Conservation (phyloP, 495 filamentous ascomycete genomes). For the Hypoxylon crocopeplum region DNA sequence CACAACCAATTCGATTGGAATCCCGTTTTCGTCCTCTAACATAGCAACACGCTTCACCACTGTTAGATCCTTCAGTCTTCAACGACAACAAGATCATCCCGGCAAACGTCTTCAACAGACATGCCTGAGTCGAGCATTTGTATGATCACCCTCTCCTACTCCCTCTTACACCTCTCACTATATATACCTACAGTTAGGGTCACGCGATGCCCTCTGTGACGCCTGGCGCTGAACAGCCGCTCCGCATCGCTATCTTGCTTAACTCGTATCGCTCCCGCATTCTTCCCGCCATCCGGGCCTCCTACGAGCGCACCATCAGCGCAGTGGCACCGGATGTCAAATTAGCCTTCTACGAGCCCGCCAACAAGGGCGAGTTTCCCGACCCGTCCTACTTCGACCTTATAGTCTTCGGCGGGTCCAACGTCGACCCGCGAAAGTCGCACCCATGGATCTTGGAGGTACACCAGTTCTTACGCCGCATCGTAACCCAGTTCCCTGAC, state of each 20-base stretch:
- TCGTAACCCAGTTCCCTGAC: conserved; percentile 44
- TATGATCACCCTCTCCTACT: conserved; percentile 1
- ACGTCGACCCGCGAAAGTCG: conserved; percentile 51
- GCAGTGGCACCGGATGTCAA: conserved; percentile 37
- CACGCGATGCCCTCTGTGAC: conserved; percentile 16
- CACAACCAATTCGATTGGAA: no score
- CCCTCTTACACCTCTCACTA: not conserved
- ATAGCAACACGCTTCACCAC: not conserved
- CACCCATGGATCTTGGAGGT: conserved; percentile 54
- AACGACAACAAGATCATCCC: conserved; percentile 20
- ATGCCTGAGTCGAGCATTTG: conserved; percentile 18
- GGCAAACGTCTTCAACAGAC: conserved; percentile 36
- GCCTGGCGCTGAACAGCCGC: conserved; percentile 13
- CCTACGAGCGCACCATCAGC: conserved; percentile 48
- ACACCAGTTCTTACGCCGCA: conserved; percentile 48
- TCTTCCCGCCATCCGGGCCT: conserved; percentile 46
- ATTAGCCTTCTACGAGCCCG: conserved; percentile 51
- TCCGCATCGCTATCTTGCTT: conserved; percentile 53
- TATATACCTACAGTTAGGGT: not conserved
- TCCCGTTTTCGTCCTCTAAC: no score
- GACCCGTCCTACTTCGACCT: conserved; percentile 54
- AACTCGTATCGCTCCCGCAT: conserved; percentile 52
- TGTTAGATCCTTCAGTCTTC: conserved; percentile 19
- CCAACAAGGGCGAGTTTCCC: conserved; percentile 47
- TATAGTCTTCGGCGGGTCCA: conserved; percentile 56